Evolutionary conservation across 345 rosid species (phyloP).

Genomic region (Lumnitzera littorea): DNA sequence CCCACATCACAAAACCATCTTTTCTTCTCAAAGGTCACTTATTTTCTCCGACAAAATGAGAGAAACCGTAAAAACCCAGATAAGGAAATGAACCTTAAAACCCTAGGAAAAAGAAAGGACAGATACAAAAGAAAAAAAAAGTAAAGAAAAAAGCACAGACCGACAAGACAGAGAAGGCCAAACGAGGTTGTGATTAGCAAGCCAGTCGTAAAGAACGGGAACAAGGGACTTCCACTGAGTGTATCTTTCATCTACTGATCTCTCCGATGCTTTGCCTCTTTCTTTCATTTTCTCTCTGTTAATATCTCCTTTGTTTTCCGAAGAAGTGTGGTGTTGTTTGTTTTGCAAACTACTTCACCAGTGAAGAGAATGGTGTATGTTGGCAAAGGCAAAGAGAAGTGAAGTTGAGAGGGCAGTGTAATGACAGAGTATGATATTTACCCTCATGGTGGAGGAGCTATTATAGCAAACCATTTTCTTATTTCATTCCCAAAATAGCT

Average conservation of each 20-base stretch:
- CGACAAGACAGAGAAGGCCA: constrained; percentile 43
- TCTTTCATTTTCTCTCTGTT: not conserved
- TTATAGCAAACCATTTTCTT: no score
- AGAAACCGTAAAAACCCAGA: not conserved
- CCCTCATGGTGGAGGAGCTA: no score
- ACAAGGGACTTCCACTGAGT: constrained; percentile 20
- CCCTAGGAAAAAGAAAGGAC: constrained; percentile 7
- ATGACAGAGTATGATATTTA: no score
- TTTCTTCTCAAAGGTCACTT: not conserved
- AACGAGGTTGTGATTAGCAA: constrained; percentile 26
- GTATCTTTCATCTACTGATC: constrained; percentile 22
- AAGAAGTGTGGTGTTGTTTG: no score
- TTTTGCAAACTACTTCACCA: no score
- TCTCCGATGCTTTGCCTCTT: constrained; percentile 8
- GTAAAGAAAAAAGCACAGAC: constrained; percentile 12
- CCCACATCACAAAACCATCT: not conserved
- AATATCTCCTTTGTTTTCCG: no score
- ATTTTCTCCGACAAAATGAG: not conserved
- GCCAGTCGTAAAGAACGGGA: constrained; percentile 23
- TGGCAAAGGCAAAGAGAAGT: no score
- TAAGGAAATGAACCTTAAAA: not conserved
- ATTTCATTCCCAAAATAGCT: no score
- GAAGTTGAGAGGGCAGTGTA: no score
- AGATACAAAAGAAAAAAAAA: not conserved
- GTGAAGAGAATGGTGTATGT: no score